Conservation (phyloP, 257 asterid species). For the Ocimum tenuiflorum region DNA sequence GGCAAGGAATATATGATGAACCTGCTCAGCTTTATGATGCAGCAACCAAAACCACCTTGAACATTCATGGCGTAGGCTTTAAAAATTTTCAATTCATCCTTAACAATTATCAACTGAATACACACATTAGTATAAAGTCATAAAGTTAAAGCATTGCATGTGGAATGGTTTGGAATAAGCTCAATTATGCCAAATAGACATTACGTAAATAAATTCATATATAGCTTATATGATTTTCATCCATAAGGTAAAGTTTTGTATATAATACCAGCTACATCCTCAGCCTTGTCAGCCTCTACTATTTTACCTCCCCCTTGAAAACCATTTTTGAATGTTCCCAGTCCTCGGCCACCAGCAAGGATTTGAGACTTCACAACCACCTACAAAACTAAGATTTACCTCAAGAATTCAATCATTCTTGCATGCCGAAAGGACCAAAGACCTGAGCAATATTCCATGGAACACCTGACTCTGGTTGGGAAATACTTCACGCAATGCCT, state of each 20-base stretch:
- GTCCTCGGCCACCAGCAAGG: conserved; percentile 90
- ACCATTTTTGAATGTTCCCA: conserved; percentile 90
- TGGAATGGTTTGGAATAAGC: conserved; percentile 10
- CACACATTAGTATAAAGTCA: not conserved
- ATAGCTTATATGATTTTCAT: conserved; percentile 5
- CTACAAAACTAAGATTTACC: conserved; percentile 30
- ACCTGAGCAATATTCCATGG: not conserved
- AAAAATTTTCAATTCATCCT: not conserved
- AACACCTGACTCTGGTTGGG: conserved; percentile 63
- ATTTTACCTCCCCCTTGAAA: conserved; percentile 88
- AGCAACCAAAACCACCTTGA: not conserved
- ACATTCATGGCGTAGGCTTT: not conserved
- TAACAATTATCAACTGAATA: conserved; percentile 1
- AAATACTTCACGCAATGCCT: conserved; percentile 50
- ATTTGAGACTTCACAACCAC: conserved; percentile 84
- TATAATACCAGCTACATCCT: conserved; percentile 64
- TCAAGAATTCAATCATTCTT: not conserved
- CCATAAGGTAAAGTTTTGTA: not conserved
- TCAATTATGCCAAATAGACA: conserved; percentile 1
- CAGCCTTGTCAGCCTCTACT: conserved; percentile 72
- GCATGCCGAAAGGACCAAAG: not conserved
- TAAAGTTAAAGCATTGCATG: not conserved
- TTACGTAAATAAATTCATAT: not conserved
- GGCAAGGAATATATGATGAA: not conserved
- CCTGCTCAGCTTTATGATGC: not conserved